Evolutionary conservation across 768 basidiomycete species (phyloP), one percentile per base, ranked within the genome.

Genomic region (Russula sp.): DNA sequence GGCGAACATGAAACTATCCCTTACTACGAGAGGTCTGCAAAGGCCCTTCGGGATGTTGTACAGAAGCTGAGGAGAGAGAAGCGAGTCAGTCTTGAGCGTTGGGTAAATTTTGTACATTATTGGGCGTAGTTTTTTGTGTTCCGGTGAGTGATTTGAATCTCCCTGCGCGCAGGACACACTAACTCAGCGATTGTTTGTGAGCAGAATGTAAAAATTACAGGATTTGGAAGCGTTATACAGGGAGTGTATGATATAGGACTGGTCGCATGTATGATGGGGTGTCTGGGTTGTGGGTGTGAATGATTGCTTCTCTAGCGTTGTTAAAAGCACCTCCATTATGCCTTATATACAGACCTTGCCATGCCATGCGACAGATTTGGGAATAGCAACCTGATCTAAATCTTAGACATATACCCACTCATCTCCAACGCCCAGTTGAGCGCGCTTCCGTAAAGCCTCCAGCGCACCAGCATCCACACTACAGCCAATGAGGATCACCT

Each of bases 321-420:
- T 18, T 3, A 14, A 44, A 44, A 44, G 42, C 2, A 2, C 2
- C 27, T 27, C 27, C 27, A 27, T 2, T 27, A 27, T 27, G 27
- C 27, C 27, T 27, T 27, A 3, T 27, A 27, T 27, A 3, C 27
- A 27, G 27, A 27, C 27, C 27, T 27, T 27, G 27, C 27, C 27
- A 27, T 27, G 27, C 27, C 2, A 27, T 27, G 27, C 27, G 27
- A 27, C 27, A 27, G 27, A 27, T 27, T 27, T 27, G 27, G 27
- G 27, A 27, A 27, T 27, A 27, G 27, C 27, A 27, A 3, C 27
- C 27, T 27, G 27, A 27, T 27, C 27, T 27, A n/a, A 44, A 31
- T 22, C 9, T 5, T 48, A 63, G 2, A 63, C 18, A 48, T 59
- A 63, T 22, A 63, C 62, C 62, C 62, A 59, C 49, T 63, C 62